Evolutionary conservation across 2,329 filamentous ascomycete genomes (phyloP).

Genomic region (Xylariaceae sp.): DNA sequence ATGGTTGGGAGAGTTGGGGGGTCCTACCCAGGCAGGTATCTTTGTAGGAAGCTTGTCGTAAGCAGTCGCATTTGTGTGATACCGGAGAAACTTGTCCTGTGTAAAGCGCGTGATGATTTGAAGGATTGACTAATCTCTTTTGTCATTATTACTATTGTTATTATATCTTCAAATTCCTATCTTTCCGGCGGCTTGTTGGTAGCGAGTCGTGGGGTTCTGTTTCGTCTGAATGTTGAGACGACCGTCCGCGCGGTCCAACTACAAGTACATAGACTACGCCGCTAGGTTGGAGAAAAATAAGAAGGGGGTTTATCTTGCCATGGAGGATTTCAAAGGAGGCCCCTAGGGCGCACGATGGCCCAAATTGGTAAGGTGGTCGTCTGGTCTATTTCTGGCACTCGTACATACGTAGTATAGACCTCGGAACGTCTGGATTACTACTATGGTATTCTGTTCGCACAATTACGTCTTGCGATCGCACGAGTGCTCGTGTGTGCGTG

Average conservation of each 20-base stretch:
- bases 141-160: no score
- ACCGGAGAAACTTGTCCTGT: no score
- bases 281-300: not conserved
- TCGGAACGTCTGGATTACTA: not conserved
- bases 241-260: not conserved
- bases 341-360: not conserved
- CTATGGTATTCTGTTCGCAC: not conserved
- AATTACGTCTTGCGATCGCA: not conserved
- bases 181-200: no score
- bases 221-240: not conserved
- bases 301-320: not conserved
- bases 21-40: no score
- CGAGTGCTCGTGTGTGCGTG: not conserved
- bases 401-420: not conserved
- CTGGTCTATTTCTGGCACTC: not conserved
- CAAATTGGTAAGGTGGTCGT: not conserved
- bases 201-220: not conserved
- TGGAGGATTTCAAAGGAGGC: not conserved
- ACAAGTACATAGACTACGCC: no score
- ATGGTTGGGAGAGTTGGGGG: no score
- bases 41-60: no score
- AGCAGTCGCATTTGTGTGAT: no score
- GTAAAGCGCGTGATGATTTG: no score
- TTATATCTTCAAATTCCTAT: no score
- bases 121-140: no score